Evolutionary conservation across 225 moss, liverwort and hornwort species (phyloP), one percentile per base, ranked within the genome.

Genomic region (Lunularia cruciata): DNA sequence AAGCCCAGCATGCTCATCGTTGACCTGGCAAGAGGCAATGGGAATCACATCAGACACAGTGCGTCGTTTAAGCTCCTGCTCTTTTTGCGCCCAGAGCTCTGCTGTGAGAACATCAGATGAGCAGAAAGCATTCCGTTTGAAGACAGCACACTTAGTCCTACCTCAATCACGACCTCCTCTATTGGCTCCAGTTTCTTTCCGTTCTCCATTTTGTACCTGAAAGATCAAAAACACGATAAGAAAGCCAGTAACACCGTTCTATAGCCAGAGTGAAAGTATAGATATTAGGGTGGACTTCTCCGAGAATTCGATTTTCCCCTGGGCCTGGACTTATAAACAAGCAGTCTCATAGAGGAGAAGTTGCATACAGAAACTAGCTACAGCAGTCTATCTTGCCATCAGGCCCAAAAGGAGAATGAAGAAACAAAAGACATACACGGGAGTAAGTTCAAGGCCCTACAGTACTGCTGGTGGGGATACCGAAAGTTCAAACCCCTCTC

Each of bases 401-500:
- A n/a, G n/a, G n/a, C 15, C 33, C 57, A 37, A 34, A 60, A 23
- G 3, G 26, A 3, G 25, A 40, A 6, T 25, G 16, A 40, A 37
- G 23, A 73, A 63, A 6, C 14, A 2, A 9, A 52, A 25, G 11
- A 52, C 20, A 37, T 15, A n/a, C 23, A 20, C 22, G 42, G 15
- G 40, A n/a, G 45, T 6, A 67, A 5, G 4, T 18, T 49, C 35
- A 15, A 16, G 37, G 22, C 75, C 81, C 78, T 57, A 96, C 63
- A 96, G 75, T 52, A 96, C 92, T 47, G 96, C 92, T 23, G 96
- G 96, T 12, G 96, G 96, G 15, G 96, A 96, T 1, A 96, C 89
- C 13, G 96, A 96, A 18, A 96, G 89, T 79, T 96, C 96, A 70
- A 92, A 96, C 3, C 96, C 96, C 72, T 96, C 92, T 2, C 92